Evolutionary conservation across 148 eudicot genomes (phyloP), one percentile per base, ranked within the genome.

Genomic region (Chenopodium album): DNA sequence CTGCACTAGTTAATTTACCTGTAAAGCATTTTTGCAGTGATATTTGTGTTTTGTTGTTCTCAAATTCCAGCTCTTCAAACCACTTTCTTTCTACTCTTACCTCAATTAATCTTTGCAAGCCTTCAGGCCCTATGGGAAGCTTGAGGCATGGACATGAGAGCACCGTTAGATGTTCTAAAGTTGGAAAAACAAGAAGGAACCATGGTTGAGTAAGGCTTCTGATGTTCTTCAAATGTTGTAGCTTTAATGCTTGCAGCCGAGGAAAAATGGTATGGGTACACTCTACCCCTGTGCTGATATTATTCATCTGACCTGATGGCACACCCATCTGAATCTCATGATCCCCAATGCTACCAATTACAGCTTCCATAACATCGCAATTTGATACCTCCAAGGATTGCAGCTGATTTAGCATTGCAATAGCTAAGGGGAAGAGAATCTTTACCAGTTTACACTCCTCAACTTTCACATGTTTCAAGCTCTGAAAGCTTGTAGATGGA

Each of bases 331-430:
- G 56, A 47, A 59, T 41, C 54, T 78, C 80, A 26, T 71, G 68
- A 68, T 13, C 46, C 16, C 10, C 78, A 50, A 48, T 14, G 5
- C 54, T 26, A 71, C 78, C 26, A 29, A 85, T 76, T 32, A 82
- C 7, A 19, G 74, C 71, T 63, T 82, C 81, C 73, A 86, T 50
- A 46, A 54, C 52, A 28, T 75, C 83, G 71, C 85, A 86, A 20
- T 76, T 34, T 70, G 83, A 76, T 64, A 86, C 47, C 77, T 86
- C 85, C 73, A 86, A 65, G 29, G 65, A 37, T 59, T 82, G 71
- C 76, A 82, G 56, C 32, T 86, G 85, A 41, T 67, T 70, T 23
- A 82, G 52, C 7, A 66, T 20, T 76, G 85, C 85, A 80, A 79
- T 47, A 23, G 76, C 46, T 10, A 80, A 34, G 34, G 76, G 23